phyloP scores from a whole-genome alignment of 352 stramenopile species.

The Phytophthora citrophthora region DNA sequence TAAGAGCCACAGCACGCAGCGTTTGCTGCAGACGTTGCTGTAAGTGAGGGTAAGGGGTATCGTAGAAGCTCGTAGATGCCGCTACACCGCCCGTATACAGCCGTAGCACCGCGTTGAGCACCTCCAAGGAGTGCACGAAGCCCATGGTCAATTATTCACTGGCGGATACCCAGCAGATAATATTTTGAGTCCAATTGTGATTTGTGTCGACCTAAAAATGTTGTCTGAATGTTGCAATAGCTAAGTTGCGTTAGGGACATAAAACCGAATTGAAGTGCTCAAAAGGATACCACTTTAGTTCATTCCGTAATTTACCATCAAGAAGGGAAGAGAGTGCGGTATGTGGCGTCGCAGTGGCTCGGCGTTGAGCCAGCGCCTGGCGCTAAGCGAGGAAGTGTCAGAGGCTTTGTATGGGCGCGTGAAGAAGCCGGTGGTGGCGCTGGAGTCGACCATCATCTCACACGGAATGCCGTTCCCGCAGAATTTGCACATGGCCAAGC shows the following conservation, averaged over 20 bases:
- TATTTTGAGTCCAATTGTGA: not conserved
- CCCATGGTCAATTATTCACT: slow-evolving; percentile 37
- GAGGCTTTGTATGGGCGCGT: slow-evolving; percentile 53
- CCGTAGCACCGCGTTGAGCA: slow-evolving; percentile 51
- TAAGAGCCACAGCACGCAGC: slow-evolving; percentile 52
- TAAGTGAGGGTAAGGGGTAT: slow-evolving; percentile 46
- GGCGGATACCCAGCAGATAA: not conserved
- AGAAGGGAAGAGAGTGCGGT: not conserved
- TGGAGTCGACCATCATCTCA: slow-evolving; percentile 99
- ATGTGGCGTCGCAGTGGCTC: slow-evolving; percentile 55
- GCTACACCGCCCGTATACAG: slow-evolving; percentile 25
- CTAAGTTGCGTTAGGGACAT: not conserved
- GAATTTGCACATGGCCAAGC: slow-evolving; percentile 94
- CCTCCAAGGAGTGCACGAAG: slow-evolving; percentile 55
- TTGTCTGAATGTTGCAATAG: not conserved
- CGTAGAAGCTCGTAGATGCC: slow-evolving; percentile 2
- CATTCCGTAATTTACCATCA: slow-evolving; percentile 4
- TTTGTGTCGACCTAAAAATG: not conserved
- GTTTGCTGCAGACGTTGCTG: slow-evolving; percentile 66
- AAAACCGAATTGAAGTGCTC: not conserved
- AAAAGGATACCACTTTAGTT: not conserved
- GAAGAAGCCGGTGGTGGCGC: slow-evolving; percentile 86
- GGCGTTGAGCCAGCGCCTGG: slow-evolving; percentile 49
- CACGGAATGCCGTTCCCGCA: slow-evolving; percentile 99
- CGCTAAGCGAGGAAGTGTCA: slow-evolving; percentile 57